phyloP scores from a whole-genome alignment of 1,284 basidiomycete species.

The Rhizopogon parksii region DNA sequence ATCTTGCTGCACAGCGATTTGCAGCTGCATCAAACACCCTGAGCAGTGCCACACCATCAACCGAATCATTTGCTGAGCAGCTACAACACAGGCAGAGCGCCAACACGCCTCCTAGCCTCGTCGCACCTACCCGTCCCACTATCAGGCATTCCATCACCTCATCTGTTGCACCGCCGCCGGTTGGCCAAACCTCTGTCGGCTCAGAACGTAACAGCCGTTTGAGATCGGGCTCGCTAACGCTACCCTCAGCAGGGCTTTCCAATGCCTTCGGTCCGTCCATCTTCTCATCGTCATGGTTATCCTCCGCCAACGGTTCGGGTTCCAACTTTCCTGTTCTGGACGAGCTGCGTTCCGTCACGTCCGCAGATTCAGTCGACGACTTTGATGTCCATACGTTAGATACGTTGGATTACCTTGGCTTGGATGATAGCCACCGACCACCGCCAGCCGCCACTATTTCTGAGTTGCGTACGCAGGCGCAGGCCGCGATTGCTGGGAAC shows the following conservation, averaged over 20 bases:
- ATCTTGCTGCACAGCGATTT: slow-evolving; percentile 77
- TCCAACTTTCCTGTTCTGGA: slow-evolving; percentile 62
- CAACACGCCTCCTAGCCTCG: slow-evolving; percentile 36
- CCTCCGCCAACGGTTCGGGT: slow-evolving; percentile 50
- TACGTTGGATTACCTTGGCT: slow-evolving; percentile 90
- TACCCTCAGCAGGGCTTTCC: slow-evolving; percentile 70
- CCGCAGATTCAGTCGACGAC: slow-evolving; percentile 77
- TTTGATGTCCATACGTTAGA: slow-evolving; percentile 91
- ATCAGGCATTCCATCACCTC: slow-evolving; percentile 66
- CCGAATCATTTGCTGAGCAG: slow-evolving; percentile 61
- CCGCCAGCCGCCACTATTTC: slow-evolving; percentile 77
- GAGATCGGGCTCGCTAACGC: slow-evolving; percentile 82
- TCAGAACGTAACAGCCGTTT: slow-evolving; percentile 72
- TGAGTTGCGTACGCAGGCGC: slow-evolving; percentile 79
- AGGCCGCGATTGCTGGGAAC: slow-evolving; percentile 80
- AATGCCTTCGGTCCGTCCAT: slow-evolving; percentile 84
- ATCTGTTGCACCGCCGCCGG: slow-evolving; percentile 44
- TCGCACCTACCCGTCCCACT: slow-evolving; percentile 53
- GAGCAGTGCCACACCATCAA: slow-evolving; percentile 46
- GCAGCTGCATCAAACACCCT: slow-evolving; percentile 60
- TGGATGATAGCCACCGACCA: slow-evolving; percentile 68
- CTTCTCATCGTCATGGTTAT: slow-evolving; percentile 83
- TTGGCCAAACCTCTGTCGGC: slow-evolving; percentile 48
- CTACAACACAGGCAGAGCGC: slow-evolving; percentile 40
- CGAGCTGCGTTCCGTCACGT: slow-evolving; percentile 72